Evolutionary conservation across 2,329 filamentous ascomycete genomes (phyloP).

Genomic region (Aspergillus tanneri): DNA sequence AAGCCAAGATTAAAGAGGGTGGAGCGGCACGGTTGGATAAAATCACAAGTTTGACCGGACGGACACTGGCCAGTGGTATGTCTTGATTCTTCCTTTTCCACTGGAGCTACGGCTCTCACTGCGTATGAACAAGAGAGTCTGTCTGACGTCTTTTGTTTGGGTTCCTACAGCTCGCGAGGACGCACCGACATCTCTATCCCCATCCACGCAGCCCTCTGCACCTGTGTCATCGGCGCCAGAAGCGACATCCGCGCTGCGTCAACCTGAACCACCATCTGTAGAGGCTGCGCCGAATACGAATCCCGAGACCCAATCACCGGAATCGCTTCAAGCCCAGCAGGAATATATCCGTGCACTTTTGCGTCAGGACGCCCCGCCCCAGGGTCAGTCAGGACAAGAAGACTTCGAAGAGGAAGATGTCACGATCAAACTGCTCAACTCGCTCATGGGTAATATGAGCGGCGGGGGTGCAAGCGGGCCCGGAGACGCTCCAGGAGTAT

Average conservation of each 20-base stretch:
- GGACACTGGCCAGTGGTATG: conserved; percentile 44
- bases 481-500: conserved; percentile 11
- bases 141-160: too few relatives aligned
- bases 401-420: conserved; percentile 33
- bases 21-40: conserved; percentile 60
- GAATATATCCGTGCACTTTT: conserved; percentile 44
- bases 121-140: too few relatives aligned
- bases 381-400: conserved; percentile 19
- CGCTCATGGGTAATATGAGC: conserved; percentile 35
- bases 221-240: conserved; percentile 12
- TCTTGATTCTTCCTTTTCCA: too few relatives aligned
- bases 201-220: conserved; percentile 24
- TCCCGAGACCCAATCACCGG: conserved; percentile 22
- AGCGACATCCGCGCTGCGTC: too few relatives aligned
- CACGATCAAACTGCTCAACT: conserved; percentile 38
- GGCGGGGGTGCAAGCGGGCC: conserved; percentile 21
- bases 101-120: too few relatives aligned
- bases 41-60: conserved; percentile 61
- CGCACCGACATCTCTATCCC: conserved; percentile 29
- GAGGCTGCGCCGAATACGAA: too few relatives aligned
- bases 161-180: conserved; percentile 28
- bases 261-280: too few relatives aligned
- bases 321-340: conserved; percentile 41
- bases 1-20: conserved; percentile 60
- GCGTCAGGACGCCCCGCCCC: conserved; percentile 30